Conservation (phyloP, 768 basidiomycete genomes). For the Termitomyces sp. region DNA sequence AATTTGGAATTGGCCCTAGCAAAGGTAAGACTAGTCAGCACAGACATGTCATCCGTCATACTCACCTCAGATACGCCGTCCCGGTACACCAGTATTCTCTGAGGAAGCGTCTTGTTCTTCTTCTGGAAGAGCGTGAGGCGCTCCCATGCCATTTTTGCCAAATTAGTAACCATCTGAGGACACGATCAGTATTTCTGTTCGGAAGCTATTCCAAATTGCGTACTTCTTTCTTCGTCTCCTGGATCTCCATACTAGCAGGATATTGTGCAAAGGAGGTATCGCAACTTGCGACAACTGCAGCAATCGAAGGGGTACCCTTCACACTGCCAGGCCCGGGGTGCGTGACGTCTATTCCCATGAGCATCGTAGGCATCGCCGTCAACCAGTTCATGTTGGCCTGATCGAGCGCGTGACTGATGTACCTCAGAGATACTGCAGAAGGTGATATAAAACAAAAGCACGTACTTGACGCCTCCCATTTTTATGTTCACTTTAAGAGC, state of each 20-base stretch:
- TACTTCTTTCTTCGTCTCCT: slow-evolving; percentile 77
- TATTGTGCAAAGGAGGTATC: slow-evolving; percentile 65
- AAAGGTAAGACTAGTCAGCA: neutral
- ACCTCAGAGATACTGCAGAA: neutral
- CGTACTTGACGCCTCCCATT: slow-evolving; percentile 74
- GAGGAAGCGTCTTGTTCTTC: slow-evolving; percentile 51
- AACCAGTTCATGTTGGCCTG: slow-evolving; percentile 58
- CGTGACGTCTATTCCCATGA: slow-evolving; percentile 81
- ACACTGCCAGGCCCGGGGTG: slow-evolving; percentile 77
- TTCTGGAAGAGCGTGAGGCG: slow-evolving; percentile 51
- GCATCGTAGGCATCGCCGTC: slow-evolving; percentile 60
- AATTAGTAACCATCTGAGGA: slow-evolving; percentile 68
- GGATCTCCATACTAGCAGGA: slow-evolving; percentile 71
- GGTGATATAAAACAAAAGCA: slow-evolving; percentile 4
- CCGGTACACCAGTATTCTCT: slow-evolving; percentile 69
- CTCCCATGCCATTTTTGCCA: slow-evolving; percentile 63
- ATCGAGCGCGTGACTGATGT: slow-evolving; percentile 41
- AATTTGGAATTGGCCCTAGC: slow-evolving; percentile 49
- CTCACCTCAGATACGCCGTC: slow-evolving; percentile 80
- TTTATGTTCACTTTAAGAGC: slow-evolving; percentile 83
- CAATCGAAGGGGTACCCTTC: slow-evolving; percentile 76
- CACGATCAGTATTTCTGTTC: neutral
- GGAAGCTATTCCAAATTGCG: neutral
- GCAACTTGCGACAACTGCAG: slow-evolving; percentile 79
- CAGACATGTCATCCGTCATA: neutral